Conservation (phyloP, 768 basidiomycete species). For the Auricularia cornea region DNA sequence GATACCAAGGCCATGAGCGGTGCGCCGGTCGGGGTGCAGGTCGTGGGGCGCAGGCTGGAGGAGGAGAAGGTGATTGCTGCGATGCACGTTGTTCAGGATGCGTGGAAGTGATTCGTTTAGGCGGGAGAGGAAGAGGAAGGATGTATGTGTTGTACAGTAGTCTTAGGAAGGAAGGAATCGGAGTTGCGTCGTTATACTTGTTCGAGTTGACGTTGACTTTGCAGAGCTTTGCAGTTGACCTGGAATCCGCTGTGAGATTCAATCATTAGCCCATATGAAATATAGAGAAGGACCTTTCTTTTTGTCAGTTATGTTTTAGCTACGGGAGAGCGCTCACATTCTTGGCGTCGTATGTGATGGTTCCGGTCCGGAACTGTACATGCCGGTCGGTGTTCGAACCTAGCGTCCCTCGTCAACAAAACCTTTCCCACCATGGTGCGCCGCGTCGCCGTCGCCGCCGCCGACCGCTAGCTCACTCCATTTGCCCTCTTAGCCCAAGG, state of each 20-base stretch:
- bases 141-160: too few species aligned
- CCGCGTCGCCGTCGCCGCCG: neutral
- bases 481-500: conserved; percentile 63
- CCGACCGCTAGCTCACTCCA: neutral
- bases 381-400: neutral
- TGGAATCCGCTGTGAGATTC: too few species aligned
- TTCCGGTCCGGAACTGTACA: neutral
- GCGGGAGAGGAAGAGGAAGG: too few species aligned
- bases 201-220: too few species aligned
- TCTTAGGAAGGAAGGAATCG: too few species aligned
- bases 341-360: neutral
- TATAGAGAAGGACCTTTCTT: too few species aligned
- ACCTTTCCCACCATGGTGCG: neutral
- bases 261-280: too few species aligned
- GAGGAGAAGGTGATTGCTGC: conserved; percentile 68
- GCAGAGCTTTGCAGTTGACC: too few species aligned
- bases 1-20: conserved; percentile 58
- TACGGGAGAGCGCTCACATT: too few species aligned
- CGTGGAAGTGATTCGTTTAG: conserved; percentile 5
- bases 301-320: too few species aligned
- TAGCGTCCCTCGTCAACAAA: neutral
- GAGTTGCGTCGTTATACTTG: too few species aligned
- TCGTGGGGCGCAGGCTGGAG: conserved; percentile 53
- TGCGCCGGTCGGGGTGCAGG: conserved; percentile 58
- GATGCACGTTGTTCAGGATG: conserved; percentile 45